These are phyloP conservation scores for Pyricularia pennisetigena DNA, from an alignment of 2,329 filamentous ascomycete genomes.

Conservation along the genomic window DNA sequence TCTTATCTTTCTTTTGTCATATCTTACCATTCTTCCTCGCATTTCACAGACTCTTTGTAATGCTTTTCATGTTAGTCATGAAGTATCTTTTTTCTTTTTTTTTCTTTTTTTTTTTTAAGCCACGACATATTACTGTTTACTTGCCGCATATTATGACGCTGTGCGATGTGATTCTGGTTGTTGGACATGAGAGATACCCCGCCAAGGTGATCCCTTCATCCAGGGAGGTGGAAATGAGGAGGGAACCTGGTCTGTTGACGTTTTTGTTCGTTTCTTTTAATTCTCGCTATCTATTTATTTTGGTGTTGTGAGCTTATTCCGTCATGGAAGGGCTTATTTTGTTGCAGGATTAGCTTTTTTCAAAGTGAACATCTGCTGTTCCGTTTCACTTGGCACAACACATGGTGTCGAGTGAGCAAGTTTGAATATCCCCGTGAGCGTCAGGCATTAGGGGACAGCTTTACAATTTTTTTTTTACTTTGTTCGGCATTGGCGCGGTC, in stretches of 20 bases:
- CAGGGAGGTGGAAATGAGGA: background rate
- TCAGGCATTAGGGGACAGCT: background rate
- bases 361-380: background rate
- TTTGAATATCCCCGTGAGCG: background rate
- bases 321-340: background rate
- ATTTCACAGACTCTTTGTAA: background rate
- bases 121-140: background rate
- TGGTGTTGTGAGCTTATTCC: background rate
- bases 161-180: background rate
- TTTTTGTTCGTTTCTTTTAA: background rate
- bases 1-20: background rate
- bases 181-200: background rate
- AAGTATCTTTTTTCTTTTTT: background rate
- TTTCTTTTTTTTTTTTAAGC: background rate
- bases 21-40: background rate
- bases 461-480: background rate
- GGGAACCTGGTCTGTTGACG: background rate
- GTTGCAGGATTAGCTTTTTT: background rate
- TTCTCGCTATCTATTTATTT: background rate
- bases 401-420: background rate
- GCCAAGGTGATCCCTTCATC: background rate
- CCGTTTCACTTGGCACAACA: background rate
- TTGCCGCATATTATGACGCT: background rate
- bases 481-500: background rate
- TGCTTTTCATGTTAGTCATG: conserved; percentile 1